Base-by-base conservation (phyloP, 2,329 filamentous ascomycete genomes). In the Scopulariopsis brevicaulis region DNA sequence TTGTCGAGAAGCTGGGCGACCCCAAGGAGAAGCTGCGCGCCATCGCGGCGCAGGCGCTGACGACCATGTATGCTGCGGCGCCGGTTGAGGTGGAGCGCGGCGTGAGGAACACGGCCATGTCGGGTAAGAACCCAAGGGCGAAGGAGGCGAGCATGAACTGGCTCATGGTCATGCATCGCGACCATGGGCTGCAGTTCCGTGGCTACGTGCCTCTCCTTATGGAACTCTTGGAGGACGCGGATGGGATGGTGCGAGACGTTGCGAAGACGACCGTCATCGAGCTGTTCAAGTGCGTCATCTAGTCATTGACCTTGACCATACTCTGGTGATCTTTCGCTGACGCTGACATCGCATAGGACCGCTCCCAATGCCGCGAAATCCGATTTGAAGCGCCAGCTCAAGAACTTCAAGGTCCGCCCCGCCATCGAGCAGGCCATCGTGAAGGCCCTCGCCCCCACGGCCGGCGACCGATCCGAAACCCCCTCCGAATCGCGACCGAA, bases 121-220 rank as follows among this genome's bases (percentile, higher is more conserved):
- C 80, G 52, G 88, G 89, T 62, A 90, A 88, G 74, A 95, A 92
- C 70, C 75, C 89, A 37, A 84, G 89, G 66, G 87, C 90, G 60
- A 96, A 95, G 71, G 91, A 96, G 74, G 78, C 84, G 57, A 85
- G 86, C 63, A 85, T 96, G 83, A 81, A 85, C 61, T 96, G 92
- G 92, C 76, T 96, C 22, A 53, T 58, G 40, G 18, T n/a, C 24
- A 58, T 58, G 57, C 57, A 94, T 69, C 82, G 86, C 67, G 86
- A 90, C 57, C 82, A 91, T 59, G 84, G 83, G 46, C 76, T 96
- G 63, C 85, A 86, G 43, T 96, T 96, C 73, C 87, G 90, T 61
- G 77, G 76, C 65, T 96, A 95, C 68, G 91, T 96, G 1, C 87
- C 89, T 2, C 80, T 81, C 12, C 78, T 96, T 48, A 93, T 96